phyloP scores from a whole-genome alignment of 352 stramenopile species.

The Phytophthora capsici region DNA sequence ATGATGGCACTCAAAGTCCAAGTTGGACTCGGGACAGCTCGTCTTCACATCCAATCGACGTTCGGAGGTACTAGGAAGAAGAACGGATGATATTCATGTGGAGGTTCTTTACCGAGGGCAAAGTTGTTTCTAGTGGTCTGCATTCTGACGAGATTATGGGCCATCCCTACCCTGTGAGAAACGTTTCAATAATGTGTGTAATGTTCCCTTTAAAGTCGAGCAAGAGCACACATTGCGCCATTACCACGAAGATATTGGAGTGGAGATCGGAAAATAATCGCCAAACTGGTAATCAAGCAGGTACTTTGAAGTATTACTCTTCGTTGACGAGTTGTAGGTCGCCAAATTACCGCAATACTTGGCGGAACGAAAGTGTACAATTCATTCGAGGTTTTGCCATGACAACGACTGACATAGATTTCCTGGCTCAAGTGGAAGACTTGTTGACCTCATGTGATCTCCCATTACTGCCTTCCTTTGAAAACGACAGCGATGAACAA shows the following conservation, averaged over 20 bases:
- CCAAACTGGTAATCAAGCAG: background rate
- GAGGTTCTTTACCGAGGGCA: background rate
- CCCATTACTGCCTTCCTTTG: background rate
- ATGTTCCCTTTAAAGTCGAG: background rate
- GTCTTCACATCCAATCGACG: background rate
- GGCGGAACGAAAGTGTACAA: background rate
- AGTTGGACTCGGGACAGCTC: background rate
- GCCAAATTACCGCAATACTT: background rate
- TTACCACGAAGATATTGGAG: too few relatives aligned
- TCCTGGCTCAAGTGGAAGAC: slow-evolving; percentile 16
- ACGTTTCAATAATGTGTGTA: background rate
- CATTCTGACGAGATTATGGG: background rate
- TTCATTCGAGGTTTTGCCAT: slow-evolving; percentile 7
- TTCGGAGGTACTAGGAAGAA: background rate
- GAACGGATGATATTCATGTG: background rate
- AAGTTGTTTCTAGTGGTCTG: background rate
- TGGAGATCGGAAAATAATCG: background rate
- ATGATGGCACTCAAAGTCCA: background rate
- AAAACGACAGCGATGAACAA: background rate
- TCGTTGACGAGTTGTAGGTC: too few relatives aligned
- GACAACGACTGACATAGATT: slow-evolving; percentile 5
- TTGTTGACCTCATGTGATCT: slow-evolving; percentile 15
- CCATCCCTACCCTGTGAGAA: background rate
- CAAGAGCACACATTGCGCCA: too few relatives aligned
- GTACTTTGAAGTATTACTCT: background rate